Conservation (phyloP, 108 stramenopile species). For the Nitzschia sp. region DNA sequence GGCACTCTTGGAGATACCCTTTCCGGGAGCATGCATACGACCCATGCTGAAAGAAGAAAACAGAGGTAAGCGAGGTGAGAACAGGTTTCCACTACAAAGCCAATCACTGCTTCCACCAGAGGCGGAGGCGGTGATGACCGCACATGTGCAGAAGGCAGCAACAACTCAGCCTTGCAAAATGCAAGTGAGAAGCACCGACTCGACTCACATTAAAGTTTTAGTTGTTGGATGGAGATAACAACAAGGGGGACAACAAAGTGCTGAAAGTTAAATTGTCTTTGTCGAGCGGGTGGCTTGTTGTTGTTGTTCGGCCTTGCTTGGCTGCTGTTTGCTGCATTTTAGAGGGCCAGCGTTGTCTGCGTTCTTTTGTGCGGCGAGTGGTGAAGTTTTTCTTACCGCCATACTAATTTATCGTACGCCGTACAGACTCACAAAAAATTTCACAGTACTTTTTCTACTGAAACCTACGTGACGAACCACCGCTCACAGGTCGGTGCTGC, state of each 20-base stretch:
- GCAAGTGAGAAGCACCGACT: conserved; percentile 58
- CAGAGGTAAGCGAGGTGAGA: conserved; percentile 10
- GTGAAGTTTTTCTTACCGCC: conserved; percentile 14
- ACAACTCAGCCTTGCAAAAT: conserved; percentile 27
- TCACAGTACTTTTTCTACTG: background rate
- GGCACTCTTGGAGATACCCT: conserved; percentile 99
- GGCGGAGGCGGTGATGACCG: conserved; percentile 9
- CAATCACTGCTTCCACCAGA: background rate
- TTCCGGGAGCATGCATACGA: conserved; percentile 97
- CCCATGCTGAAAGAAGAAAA: conserved; percentile 64
- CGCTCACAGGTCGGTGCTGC: background rate
- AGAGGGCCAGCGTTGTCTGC: background rate
- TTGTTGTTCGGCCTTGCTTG: background rate
- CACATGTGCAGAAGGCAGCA: conserved; percentile 82
- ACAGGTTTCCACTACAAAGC: background rate
- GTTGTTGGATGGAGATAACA: conserved; percentile 15
- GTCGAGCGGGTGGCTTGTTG: conserved; percentile 6
- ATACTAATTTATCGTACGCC: conserved; percentile 23
- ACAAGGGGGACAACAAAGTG: conserved; percentile 16
- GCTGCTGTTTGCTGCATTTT: background rate
- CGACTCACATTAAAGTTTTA: conserved; percentile 75
- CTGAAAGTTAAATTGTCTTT: background rate
- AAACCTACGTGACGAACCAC: conserved; percentile 1
- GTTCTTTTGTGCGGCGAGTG: conserved; percentile 7
- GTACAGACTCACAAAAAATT: background rate